Base-by-base conservation (phyloP, 2,329 filamentous ascomycete species). In the Fusarium sp. region DNA sequence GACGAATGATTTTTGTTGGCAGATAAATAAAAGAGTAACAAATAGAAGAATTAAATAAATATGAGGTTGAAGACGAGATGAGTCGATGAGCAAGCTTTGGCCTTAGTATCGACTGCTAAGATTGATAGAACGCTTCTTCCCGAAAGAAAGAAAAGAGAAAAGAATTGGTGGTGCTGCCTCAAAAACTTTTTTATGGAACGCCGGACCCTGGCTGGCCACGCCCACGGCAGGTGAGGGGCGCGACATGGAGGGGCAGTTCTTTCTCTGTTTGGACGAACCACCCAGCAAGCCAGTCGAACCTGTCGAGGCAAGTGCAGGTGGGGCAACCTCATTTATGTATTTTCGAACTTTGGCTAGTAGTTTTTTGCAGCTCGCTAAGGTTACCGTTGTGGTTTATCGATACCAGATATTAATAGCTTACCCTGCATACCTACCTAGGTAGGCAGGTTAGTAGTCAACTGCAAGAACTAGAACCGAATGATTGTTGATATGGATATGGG, bases 101-200 rank as follows among this genome's bases (percentile, higher is more conserved):
- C 66, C 67, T 75, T 63, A 63, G 61, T 73, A 76, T 74, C 74
- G 75, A 77, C 74, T 78, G 74, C 70, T 73, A 71, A 74, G 71
- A 75, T 79, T 78, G 79, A 78, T 79, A 75, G 67, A 75, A 79
- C 78, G 82, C 82, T 84, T 84, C 83, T 84, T 84, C 83, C 83
- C 83, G 79, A 80, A 81, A 80, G 78, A 83, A 82, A 78, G 69
- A 82, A 81, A 77, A 76, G 79, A 80, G 73, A 76, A 78, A 79
- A 77, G 64, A 67, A 71, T 72, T 60, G 71, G 69, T 73, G 61
- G 72, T 70, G 67, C 71, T 70, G 71, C 71, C 52, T 70, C 67
- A 62, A 74, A 79, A 78, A 78, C 76, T 82, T 81, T 82, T 82
- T 82, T 79, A 75, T 74, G 58, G 63, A 46, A 71, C 54, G 58